A percentile compares a stretch with the other conserved stretches of the same genome.
Conservation (phyloP, 495 filamentous ascomycete species). For the Neurospora sp. region DNA sequence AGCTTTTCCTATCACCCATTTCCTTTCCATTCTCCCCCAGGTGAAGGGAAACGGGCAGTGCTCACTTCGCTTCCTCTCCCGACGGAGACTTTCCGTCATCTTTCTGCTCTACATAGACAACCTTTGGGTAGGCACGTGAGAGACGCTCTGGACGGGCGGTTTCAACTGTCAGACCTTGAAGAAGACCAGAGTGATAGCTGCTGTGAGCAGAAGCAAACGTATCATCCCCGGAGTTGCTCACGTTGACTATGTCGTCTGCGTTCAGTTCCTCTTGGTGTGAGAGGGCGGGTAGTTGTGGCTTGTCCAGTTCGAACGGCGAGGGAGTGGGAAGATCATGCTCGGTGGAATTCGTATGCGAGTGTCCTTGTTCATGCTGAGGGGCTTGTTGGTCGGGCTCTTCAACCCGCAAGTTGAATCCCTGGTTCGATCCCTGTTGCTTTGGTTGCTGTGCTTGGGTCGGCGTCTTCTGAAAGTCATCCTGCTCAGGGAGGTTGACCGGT, state of each 20-base stretch:
- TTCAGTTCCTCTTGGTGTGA: not conserved
- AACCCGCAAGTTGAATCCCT: not conserved
- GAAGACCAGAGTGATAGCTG: not conserved
- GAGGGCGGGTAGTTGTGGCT: not conserved
- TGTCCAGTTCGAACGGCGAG: not conserved
- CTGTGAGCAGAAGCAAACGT: not conserved
- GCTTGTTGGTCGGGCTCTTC: not conserved
- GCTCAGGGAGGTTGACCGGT: not conserved
- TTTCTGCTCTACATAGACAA: conserved; percentile 1
- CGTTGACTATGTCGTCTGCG: not conserved
- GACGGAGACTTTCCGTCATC: not conserved
- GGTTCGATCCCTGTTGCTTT: not conserved
- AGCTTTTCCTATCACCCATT: not conserved
- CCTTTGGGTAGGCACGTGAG: conserved; percentile 7
- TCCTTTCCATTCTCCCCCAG: not conserved
- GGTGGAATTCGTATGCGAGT: not conserved
- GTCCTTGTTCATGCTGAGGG: not conserved
- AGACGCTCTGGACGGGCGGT: conserved; percentile 6
- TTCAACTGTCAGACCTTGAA: not conserved
- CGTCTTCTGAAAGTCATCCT: not conserved
- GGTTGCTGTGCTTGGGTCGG: not conserved
- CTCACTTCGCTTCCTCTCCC: not conserved
- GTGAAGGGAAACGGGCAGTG: not conserved
- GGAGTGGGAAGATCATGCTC: not conserved
- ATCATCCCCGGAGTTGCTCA: not conserved